Evolutionary conservation across 2,329 filamentous ascomycete genomes (phyloP), one percentile per base, ranked within the genome.

Genomic region (Xylariaceae sp.): DNA sequence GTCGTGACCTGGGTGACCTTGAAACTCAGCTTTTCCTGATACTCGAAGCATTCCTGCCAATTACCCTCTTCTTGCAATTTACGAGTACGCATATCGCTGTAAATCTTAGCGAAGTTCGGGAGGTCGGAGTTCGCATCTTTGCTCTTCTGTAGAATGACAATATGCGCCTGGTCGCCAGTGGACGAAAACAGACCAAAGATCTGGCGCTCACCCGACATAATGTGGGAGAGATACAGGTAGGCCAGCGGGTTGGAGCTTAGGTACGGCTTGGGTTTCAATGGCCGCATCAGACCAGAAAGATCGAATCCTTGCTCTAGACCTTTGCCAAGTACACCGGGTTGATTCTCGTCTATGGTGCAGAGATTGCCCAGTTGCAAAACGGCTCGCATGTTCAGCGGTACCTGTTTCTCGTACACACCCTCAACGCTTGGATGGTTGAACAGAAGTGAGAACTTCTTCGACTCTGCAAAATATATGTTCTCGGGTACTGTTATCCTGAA

Each of bases 381-480:
- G 3, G 91, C 93, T 31, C 91, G 80, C 36, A 95, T 78, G 49
- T 87, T 88, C 4, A 97, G 72, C 1, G 94, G 89, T 1, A 99
- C 76, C 51, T 95, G 86, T 56, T 85, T 91, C 67, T 98, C 94
- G 58, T 99, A 99, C 12, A 98, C 89, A 22, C 94, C 94, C 64
- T 98, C 93, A 2, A 98, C 87, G 62, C 89, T 95, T 0, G 89
- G 81, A 59, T 98, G 90, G 49, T 91, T 89, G 69, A 96, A 91
- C 2, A 97, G 71, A 19, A 84, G 67, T 2, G 84, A 81, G 47
- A 97, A 84, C 59, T 89, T 94, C 47, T 89, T 85, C 0, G 84
- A 75, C 62, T 97, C 88, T 34, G 83, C 80, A 46, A 95, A 81
- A 64, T 94, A 98, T 0, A 87, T 76, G 42, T 93, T 84, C 62